Evolutionary conservation across 148 eudicot species (phyloP).

Genomic region (Cornus suecica): DNA sequence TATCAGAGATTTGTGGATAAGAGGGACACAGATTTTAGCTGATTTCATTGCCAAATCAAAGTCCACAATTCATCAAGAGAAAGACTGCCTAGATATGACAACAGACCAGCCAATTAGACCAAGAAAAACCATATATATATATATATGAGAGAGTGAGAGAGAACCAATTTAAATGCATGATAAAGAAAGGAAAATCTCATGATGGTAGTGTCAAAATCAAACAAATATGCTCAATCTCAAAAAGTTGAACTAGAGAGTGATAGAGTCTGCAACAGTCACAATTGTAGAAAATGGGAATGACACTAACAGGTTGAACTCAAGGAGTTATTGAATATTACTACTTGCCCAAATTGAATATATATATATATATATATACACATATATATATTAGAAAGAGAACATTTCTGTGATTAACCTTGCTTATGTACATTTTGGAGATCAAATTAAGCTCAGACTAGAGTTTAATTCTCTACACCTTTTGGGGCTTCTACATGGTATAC

Average conservation of each 20-base stretch:
- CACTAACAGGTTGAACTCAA: conserved; percentile 39
- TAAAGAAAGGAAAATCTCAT: conserved; percentile 27
- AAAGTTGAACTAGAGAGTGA: conserved; percentile 28
- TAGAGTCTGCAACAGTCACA: conserved; percentile 19
- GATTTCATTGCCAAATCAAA: conserved; percentile 3
- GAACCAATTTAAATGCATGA: conserved; percentile 17
- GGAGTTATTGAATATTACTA: conserved; percentile 25
- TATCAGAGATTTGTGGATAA: conserved; percentile 11
- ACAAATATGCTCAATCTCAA: conserved; percentile 33
- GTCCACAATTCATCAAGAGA: neutral
- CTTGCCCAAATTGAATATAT: neutral
- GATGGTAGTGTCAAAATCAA: conserved; percentile 45
- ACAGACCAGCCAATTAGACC: neutral
- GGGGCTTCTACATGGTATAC: too few relatives aligned
- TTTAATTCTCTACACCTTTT: too few relatives aligned
- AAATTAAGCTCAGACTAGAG: too few relatives aligned
- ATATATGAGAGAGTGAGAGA: conserved; percentile 13
- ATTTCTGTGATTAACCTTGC: too few relatives aligned
- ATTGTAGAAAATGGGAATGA: conserved; percentile 27
- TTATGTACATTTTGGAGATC: too few relatives aligned
- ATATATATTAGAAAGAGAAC: too few relatives aligned
- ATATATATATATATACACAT: too few relatives aligned
- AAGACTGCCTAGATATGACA: neutral
- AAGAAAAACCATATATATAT: conserved; percentile 1
- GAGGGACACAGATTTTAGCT: conserved; percentile 7